Conservation (phyloP, 2,329 filamentous ascomycete genomes). For the Scopulariopsis brevicaulis region DNA sequence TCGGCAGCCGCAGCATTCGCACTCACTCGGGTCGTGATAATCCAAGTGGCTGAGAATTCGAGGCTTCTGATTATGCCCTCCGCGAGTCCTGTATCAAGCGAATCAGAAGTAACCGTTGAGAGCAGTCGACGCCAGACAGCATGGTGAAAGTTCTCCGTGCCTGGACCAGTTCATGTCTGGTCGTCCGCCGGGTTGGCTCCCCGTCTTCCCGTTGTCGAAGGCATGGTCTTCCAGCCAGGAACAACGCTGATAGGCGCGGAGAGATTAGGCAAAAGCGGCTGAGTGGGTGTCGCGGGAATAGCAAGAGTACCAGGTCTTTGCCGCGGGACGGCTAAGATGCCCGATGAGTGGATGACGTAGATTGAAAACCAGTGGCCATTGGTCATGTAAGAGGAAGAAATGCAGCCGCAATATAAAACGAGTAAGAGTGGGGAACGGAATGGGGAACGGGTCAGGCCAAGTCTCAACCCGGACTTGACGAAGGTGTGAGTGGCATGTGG, state of each 20-base stretch:
- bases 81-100: not conserved
- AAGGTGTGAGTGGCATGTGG: not conserved
- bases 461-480: too few species aligned
- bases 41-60: not conserved
- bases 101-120: not conserved
- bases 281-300: not conserved
- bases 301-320: constrained; percentile 1
- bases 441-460: not conserved
- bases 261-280: constrained; percentile 5
- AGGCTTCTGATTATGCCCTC: not conserved
- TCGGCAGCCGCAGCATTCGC: not conserved
- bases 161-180: not conserved
- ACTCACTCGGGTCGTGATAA: not conserved
- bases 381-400: not conserved
- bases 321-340: not conserved
- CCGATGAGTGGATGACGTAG: not conserved
- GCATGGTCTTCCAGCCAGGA: not conserved
- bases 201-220: not conserved
- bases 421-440: not conserved
- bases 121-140: not conserved
- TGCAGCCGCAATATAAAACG: not conserved
- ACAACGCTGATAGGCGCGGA: not conserved
- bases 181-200: not conserved
- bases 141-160: not conserved
- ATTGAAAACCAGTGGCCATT: not conserved